Evolutionary conservation across 2,329 filamentous ascomycete species (phyloP).

Genomic region (Rugonectria rugulosa): DNA sequence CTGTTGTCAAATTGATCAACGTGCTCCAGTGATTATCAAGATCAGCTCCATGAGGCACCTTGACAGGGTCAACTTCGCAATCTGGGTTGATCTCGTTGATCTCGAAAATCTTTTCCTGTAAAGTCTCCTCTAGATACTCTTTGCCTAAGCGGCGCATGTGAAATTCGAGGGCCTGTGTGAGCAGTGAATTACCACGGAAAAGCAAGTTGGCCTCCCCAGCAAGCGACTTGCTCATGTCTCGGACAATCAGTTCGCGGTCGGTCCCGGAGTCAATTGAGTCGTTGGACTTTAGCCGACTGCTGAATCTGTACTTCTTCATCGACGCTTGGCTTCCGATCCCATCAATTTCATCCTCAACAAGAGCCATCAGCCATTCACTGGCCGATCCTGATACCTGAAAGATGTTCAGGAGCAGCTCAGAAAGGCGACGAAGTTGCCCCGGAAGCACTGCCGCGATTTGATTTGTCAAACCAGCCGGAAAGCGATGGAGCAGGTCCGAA

Average conservation of each 20-base stretch:
- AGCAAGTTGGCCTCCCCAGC: constrained; percentile 91
- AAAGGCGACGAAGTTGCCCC: constrained; percentile 78
- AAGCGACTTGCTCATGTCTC: constrained; percentile 80
- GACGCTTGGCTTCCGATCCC: constrained; percentile 84
- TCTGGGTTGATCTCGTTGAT: constrained; percentile 92
- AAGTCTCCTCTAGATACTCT: constrained; percentile 87
- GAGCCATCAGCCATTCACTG: constrained; percentile 87
- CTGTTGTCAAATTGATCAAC: constrained; percentile 77
- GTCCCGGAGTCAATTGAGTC: constrained; percentile 69
- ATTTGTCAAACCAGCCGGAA: constrained; percentile 82
- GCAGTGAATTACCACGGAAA: constrained; percentile 91
- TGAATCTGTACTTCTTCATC: constrained; percentile 77
- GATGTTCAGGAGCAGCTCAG: constrained; percentile 89
- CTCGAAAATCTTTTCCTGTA: constrained; percentile 84
- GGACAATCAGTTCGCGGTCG: constrained; percentile 75
- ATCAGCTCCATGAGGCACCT: constrained; percentile 69
- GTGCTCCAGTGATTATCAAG: constrained; percentile 84
- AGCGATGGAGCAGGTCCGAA: constrained; percentile 83
- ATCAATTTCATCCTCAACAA: constrained; percentile 97
- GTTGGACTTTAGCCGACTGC: constrained; percentile 72
- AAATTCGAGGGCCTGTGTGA: constrained; percentile 92
- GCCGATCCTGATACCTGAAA: constrained; percentile 90
- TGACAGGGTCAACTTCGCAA: constrained; percentile 94
- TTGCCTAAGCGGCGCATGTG: constrained; percentile 95
- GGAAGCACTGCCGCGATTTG: constrained; percentile 84